A percentile compares a stretch with the other conserved stretches of the same genome.
Conservation (phyloP, 2,329 filamentous ascomycete species). For the Penicillium sp. region DNA sequence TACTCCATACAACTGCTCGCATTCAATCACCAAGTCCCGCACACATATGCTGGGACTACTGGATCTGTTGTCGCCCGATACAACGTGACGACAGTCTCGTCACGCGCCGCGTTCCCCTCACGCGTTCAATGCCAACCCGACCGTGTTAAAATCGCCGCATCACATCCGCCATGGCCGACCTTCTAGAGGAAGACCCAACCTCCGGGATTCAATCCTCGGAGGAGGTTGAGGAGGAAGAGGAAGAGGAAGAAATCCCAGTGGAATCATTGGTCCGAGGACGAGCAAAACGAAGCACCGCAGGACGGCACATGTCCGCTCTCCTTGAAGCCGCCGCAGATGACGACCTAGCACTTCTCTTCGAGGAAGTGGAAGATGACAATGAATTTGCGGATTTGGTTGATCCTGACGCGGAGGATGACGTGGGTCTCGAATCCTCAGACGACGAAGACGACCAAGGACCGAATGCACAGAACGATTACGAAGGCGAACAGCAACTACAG, state of each 20-base stretch:
- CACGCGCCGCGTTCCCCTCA: constrained; percentile 1
- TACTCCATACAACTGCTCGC: not conserved
- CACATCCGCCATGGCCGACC: constrained; percentile 16
- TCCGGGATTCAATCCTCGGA: constrained; percentile 29
- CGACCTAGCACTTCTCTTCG: constrained; percentile 62
- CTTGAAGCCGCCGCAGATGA: constrained; percentile 74
- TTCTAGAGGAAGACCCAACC: constrained; percentile 32
- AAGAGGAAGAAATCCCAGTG: constrained; percentile 21
- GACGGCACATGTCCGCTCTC: constrained; percentile 78
- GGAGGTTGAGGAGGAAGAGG: constrained; percentile 12
- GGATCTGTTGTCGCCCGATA: not conserved
- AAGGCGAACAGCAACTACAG: constrained; percentile 85
- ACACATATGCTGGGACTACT: not conserved
- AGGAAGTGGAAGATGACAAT: constrained; percentile 73
- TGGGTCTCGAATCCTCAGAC: constrained; percentile 82
- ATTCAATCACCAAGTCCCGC: not conserved
- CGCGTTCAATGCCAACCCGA: constrained; percentile 4
- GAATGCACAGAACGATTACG: constrained; percentile 60
- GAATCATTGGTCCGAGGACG: constrained; percentile 50
- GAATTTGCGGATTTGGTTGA: constrained; percentile 59
- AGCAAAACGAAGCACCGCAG: constrained; percentile 75
- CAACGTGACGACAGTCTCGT: not conserved
- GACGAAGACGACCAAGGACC: constrained; percentile 77
- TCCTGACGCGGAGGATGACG: constrained; percentile 66
- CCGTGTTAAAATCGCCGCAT: constrained; percentile 1